These are phyloP conservation scores for Sclerotinia minor DNA, from an alignment of 2,329 filamentous ascomycete genomes.

Conservation along the genomic window DNA sequence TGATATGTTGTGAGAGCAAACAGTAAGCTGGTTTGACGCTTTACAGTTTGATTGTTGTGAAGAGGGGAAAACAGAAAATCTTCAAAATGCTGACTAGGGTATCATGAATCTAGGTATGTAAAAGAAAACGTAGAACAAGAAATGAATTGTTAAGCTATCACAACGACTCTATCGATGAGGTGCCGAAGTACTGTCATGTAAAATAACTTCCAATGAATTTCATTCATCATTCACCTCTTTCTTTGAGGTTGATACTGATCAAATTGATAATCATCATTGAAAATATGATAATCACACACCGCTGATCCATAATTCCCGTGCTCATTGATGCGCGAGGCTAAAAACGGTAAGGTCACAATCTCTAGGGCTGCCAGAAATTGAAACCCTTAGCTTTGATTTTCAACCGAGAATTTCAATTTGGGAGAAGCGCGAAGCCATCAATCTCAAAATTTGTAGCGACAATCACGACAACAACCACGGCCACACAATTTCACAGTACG, in stretches of 20 bases:
- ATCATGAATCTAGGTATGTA: conserved; percentile 13
- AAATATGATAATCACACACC: conserved; percentile 14
- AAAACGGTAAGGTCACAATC: conserved; percentile 16
- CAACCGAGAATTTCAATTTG: conserved; percentile 25
- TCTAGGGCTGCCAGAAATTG: conserved; percentile 24
- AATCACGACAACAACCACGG: conserved; percentile 50
- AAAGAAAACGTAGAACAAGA: not conserved
- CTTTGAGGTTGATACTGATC: not conserved
- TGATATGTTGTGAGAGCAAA: not conserved
- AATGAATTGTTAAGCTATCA: not conserved
- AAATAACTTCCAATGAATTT: conserved; percentile 4
- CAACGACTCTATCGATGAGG: conserved; percentile 1
- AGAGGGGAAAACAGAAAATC: not conserved
- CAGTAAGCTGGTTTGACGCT: not conserved
- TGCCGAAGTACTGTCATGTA: not conserved
- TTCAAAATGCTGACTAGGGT: conserved; percentile 12
- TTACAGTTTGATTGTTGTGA: not conserved
- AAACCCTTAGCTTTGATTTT: conserved; percentile 26
- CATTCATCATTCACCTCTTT: not conserved
- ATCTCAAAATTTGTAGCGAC: conserved; percentile 33
- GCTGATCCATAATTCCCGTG: conserved; percentile 6
- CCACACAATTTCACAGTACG: conserved; percentile 51
- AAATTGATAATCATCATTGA: conserved; percentile 2
- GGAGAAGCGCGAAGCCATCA: conserved; percentile 20
- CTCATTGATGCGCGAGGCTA: not conserved